Evolutionary conservation across 441 rosid genomes (phyloP).

Genomic region (Dalechampia spathulata): DNA sequence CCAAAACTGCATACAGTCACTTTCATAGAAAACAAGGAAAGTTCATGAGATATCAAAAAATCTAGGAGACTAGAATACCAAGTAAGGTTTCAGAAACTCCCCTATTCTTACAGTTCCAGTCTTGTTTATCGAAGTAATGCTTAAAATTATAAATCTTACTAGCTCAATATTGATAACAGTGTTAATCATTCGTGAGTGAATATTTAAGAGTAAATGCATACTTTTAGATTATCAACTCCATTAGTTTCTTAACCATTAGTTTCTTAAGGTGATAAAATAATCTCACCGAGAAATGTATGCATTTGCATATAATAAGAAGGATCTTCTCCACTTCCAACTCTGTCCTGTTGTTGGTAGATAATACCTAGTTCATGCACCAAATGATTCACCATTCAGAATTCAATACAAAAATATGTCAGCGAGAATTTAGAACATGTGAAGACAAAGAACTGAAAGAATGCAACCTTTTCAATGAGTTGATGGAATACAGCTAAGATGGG

Average conservation of each 20-base stretch:
- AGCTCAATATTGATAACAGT: background rate
- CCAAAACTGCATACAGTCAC: background rate
- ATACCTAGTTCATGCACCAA: constrained; percentile 42
- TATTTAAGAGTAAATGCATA: background rate
- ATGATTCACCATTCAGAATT: constrained; percentile 20
- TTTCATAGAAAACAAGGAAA: background rate
- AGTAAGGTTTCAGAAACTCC: background rate
- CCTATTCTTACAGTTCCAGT: background rate
- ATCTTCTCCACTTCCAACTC: constrained; percentile 51
- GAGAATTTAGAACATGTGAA: no score
- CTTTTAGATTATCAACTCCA: background rate
- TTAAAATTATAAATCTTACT: no score
- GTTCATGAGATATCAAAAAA: background rate
- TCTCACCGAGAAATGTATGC: constrained; percentile 75
- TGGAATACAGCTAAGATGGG: constrained; percentile 53
- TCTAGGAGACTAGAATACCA: background rate
- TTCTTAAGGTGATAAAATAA: constrained; percentile 13
- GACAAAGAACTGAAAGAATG: constrained; percentile 8
- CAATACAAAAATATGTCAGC: no score
- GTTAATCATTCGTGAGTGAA: background rate
- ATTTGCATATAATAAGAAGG: constrained; percentile 63
- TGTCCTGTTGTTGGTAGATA: constrained; percentile 23
- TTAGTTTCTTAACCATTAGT: no score
- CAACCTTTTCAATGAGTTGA: constrained; percentile 57
- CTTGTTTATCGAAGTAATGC: background rate